Evolutionary conservation across 2,329 filamentous ascomycete genomes (phyloP), one percentile per base, ranked within the genome.

Genomic region (Aureobasidium vineae): DNA sequence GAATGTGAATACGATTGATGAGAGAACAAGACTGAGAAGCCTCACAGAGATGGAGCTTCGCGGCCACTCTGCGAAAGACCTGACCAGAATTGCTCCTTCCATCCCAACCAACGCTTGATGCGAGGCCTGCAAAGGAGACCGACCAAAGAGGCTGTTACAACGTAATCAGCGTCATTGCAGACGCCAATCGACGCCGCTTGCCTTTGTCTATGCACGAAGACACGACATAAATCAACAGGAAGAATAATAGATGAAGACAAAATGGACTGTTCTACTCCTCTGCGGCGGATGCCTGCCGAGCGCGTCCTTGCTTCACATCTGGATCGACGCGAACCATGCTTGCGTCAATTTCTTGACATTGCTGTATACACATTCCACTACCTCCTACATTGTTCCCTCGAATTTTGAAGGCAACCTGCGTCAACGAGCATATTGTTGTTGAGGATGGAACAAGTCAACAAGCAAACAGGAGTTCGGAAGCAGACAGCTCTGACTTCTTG

Each of bases 1-100:
- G 61, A 45, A 36, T 64, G 61, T 49, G 26, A 45, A 64, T 64
- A 64, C 61, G 49, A 54, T 64, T 45, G 61, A 43, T 64, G 61
- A 21, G 10, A 36, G 16, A 21, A 13, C 49, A 43, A 50, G 49
- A 19, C 21, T 21, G 36, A 23, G 38, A 54, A 45, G 49, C 36
- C 28, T 36, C 47, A 11, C 26, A 33, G 49, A 54, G 16, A 13
- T 36, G 19, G 33, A 33, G 49, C 28, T 28, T 54, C 21, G 6
- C 10, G 15, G 2, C 40, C 31, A 23, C 26, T 33, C 54, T 23
- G 23, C 16, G n/a, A 47, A 40, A 41, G 31, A 13, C 47, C 36
- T 28, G 59, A 26, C 5, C 45, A 41, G 33, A 23, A 26, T 54
- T 49, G 61, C 38, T 43, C 49, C 61, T 64, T 64, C 61, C 61